Conservation (phyloP, 371 early-diverging fungal genomes). For the Smittium culicis region DNA sequence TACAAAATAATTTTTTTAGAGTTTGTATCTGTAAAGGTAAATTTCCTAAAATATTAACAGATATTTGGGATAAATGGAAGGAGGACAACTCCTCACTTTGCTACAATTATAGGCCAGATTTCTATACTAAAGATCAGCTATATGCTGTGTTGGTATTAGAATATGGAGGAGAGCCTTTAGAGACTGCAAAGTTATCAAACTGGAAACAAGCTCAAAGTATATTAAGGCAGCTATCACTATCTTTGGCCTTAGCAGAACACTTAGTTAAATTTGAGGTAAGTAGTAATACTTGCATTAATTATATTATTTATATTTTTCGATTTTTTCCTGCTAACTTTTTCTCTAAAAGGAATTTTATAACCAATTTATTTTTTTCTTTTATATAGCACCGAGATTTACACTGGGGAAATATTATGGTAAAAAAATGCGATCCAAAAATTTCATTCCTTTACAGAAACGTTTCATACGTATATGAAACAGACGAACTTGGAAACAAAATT, state of each 20-base stretch:
- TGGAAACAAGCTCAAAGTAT: slow-evolving; percentile 45
- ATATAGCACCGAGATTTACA: slow-evolving; percentile 64
- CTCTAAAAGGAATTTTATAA: too few relatives aligned
- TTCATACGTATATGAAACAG: neutral
- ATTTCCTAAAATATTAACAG: slow-evolving; percentile 41
- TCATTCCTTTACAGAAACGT: slow-evolving; percentile 29
- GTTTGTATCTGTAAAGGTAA: slow-evolving; percentile 38
- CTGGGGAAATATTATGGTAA: slow-evolving; percentile 76
- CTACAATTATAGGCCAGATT: slow-evolving; percentile 52
- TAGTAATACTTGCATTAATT: too few relatives aligned
- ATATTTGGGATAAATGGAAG: slow-evolving; percentile 54
- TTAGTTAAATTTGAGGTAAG: slow-evolving; percentile 41
- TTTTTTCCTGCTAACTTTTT: too few relatives aligned
- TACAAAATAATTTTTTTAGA: slow-evolving; percentile 12
- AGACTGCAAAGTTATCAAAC: slow-evolving; percentile 22
- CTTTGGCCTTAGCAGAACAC: slow-evolving; percentile 46
- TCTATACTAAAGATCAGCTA: slow-evolving; percentile 38
- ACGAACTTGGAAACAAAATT: neutral
- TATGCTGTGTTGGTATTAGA: slow-evolving; percentile 55
- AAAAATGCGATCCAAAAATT: slow-evolving; percentile 27
- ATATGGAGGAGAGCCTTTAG: slow-evolving; percentile 48
- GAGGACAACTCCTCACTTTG: slow-evolving; percentile 34
- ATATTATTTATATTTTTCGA: too few relatives aligned
- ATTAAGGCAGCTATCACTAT: slow-evolving; percentile 39
- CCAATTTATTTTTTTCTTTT: neutral